Evolutionary conservation across 2,329 filamentous ascomycete genomes (phyloP).

Genomic region (Calonectria pteridis): DNA sequence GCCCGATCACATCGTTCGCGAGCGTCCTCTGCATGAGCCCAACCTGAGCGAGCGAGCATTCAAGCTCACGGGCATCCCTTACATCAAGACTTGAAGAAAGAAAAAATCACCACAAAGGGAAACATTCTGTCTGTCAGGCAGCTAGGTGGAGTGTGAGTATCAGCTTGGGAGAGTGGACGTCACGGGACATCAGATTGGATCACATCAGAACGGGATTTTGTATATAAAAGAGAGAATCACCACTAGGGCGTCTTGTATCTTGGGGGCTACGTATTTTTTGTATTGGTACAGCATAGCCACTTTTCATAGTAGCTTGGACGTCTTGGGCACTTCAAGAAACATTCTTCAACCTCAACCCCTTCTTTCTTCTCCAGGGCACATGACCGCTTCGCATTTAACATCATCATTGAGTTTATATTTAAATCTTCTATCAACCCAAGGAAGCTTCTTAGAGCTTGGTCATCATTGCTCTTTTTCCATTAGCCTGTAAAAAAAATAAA

Average conservation of each 20-base stretch:
- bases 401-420: constrained; percentile 41
- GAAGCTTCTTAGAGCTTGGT: constrained; percentile 30
- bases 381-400: neutral
- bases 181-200: neutral
- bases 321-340: constrained; percentile 1
- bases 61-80: constrained; percentile 42
- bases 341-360: neutral
- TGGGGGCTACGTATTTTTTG: constrained; percentile 8
- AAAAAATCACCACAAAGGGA: too few species aligned
- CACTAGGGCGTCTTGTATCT: constrained; percentile 16
- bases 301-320: constrained; percentile 14
- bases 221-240: constrained; percentile 11
- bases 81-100: constrained; percentile 26
- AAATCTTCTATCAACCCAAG: constrained; percentile 40
- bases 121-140: neutral
- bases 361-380: neutral
- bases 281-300: neutral
- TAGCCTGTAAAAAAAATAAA: constrained; percentile 29
- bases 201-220: neutral
- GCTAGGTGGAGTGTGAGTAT: neutral
- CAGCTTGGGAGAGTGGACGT: neutral
- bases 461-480: constrained; percentile 30
- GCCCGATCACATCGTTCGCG: constrained; percentile 33
- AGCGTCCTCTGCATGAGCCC: constrained; percentile 34
- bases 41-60: constrained; percentile 33